A percentile compares a stretch with the other conserved stretches of the same genome.
Evolutionary conservation across 2,329 filamentous ascomycete species (phyloP).

Genomic region (Thermoascus crustaceus): DNA sequence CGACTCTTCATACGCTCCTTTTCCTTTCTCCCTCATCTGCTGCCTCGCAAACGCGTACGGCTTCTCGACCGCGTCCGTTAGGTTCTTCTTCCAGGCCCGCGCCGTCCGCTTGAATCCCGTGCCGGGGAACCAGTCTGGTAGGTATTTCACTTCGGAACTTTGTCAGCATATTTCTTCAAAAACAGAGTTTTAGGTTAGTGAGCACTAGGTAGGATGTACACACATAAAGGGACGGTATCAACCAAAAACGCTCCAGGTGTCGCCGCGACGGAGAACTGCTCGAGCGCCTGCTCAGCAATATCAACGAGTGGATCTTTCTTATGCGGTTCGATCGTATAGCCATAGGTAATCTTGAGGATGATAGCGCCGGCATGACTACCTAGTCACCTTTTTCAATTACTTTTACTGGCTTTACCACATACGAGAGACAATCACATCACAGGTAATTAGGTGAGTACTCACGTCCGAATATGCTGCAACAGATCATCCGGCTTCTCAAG

Average conservation of each 20-base stretch:
- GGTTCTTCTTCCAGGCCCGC: slow-evolving; percentile 22
- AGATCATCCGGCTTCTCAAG: slow-evolving; percentile 33
- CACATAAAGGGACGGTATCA: slow-evolving; percentile 34
- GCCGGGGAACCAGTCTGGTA: slow-evolving; percentile 42
- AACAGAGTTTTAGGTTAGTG: no score
- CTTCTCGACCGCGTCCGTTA: slow-evolving; percentile 25
- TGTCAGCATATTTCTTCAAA: not conserved
- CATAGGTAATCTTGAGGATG: slow-evolving; percentile 32
- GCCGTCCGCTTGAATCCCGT: slow-evolving; percentile 37
- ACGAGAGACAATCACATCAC: no score
- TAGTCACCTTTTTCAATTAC: not conserved
- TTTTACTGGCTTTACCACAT: no score
- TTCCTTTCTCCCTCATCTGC: slow-evolving; percentile 33
- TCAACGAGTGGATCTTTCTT: slow-evolving; percentile 35
- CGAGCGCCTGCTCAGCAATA: slow-evolving; percentile 33
- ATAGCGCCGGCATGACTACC: slow-evolving; percentile 31
- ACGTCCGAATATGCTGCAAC: slow-evolving; percentile 33
- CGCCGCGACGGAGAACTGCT: slow-evolving; percentile 33
- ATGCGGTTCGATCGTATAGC: slow-evolving; percentile 31
- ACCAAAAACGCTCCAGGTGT: slow-evolving; percentile 39
- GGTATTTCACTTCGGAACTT: slow-evolving; percentile 16
- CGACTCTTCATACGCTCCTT: slow-evolving; percentile 25
- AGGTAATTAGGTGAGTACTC: not conserved
- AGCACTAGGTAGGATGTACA: slow-evolving; percentile 4
- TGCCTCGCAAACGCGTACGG: slow-evolving; percentile 39